Evolutionary conservation across 106 monocot species (phyloP), one percentile per base, ranked within the genome.

Genomic region (Dendrobium huoshanense): DNA sequence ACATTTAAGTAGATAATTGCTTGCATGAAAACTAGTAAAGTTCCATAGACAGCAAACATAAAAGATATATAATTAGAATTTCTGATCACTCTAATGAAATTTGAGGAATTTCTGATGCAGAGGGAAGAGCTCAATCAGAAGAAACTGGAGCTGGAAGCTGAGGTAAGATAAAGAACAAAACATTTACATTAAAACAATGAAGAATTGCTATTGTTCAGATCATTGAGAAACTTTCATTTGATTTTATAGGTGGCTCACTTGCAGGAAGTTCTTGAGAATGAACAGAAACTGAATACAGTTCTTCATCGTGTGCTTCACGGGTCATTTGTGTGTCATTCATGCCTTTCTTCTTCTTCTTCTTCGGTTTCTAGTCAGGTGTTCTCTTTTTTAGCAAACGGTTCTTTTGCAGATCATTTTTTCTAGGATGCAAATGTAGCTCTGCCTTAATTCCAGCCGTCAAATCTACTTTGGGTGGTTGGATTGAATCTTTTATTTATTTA

Each of bases 81-180:
- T 13, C 40, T 24, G 40, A 70, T 37, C n/a, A n/a, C n/a, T n/a
- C n/a, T n/a, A n/a, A n/a, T n/a, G n/a, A n/a, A n/a, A n/a, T n/a
- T n/a, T n/a, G n/a, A n/a, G n/a, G n/a, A n/a, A n/a, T n/a, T n/a
- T n/a, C n/a, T n/a, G n/a, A n/a, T n/a, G n/a, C n/a, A n/a, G n/a
- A 37, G 17, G 54, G 2, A 4, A 68, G 17, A 43, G 41, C 15
- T 18, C 11, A 49, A 64, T 59, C 4, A 96, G 92, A 1, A 94
- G 96, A 77, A 94, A 96, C 0, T 94, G 94, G 74, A 94, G 94
- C 68, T 94, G 85, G 89, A 92, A 45, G 77, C 81, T 22, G 85
- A 95, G 85, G 90, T 85, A 72, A 86, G 82, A 79, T 18, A 22
- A 76, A 24, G 19, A 10, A 27, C 0, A 4, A 22, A 0, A 4